Base-by-base conservation (phyloP, 192 early-diverging fungal genomes). In the Physocladia obscura region DNA sequence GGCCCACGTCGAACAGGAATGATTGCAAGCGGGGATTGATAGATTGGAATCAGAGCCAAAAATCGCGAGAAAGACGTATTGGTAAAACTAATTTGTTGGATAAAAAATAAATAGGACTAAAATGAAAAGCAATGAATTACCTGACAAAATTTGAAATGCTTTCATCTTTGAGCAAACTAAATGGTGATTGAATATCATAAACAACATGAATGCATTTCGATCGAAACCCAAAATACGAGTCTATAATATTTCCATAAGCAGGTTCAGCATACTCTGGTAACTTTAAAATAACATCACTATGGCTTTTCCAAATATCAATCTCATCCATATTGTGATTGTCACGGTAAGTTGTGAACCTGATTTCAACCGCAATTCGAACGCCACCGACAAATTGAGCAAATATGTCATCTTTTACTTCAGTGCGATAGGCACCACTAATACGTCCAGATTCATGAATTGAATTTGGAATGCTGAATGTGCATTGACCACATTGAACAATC, bases 11-110 rank as follows among this genome's bases (percentile, higher is more conserved):
- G 79, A 34, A 82, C 69, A 15, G 82, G 80, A 1, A 86, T 52
- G 54, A 74, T 81, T 8, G 84, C 78, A 3, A 86, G 70, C 2
- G 74, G 63, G 3, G 84, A 86, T 64, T 86, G 84, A 71, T 80
- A 83, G 5, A 82, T 59, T 31, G 73, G 56, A n/a, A 72, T 68
- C 11, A 86, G 47, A 3, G 24, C 74, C 34, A 70, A 47, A 17
- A 86, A 61, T 2, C 73, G 70, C 26, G 36, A 26, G 22, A 82
- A 51, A 1, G 78, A 67, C 2, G 73, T 68, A 27, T 77, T 48
- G 36, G 69, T 79, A 13, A 86, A 69, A 54, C 62, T 73, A 13
- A 13, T 44, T 44, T 8, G 11, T 44, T 44, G 11, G 8, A 13
- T 44, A 1, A 62, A 8, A 62, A 0, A 0, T 30, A 26, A 47